Conservation (phyloP, 1,284 basidiomycete species). For the Psilocybe mexicana region DNA sequence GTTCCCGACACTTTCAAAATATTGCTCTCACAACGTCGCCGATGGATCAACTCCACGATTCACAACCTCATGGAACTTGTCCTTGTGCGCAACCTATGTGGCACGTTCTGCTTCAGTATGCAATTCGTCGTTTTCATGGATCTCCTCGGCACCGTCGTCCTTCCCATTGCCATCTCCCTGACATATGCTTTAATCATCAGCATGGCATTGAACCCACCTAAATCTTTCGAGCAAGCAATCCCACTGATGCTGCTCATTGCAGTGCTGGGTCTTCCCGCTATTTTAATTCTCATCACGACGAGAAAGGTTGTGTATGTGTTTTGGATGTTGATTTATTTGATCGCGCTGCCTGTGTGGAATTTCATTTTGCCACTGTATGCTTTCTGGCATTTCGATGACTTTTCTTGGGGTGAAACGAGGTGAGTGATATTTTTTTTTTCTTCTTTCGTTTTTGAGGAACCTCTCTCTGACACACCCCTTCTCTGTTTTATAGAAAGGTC, state of each 20-base stretch:
- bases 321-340: constrained; percentile 97
- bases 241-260: constrained; percentile 88
- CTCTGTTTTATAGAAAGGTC: constrained; percentile 70
- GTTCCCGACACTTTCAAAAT: constrained; percentile 95
- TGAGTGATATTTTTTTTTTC: constrained; percentile 36
- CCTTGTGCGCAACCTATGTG: constrained; percentile 93
- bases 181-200: constrained; percentile 89
- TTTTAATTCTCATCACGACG: constrained; percentile 93
- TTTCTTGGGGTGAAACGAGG: constrained; percentile 98
- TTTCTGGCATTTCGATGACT: constrained; percentile 99
- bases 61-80: constrained; percentile 99
- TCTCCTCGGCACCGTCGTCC: constrained; percentile 91
- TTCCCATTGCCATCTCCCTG: constrained; percentile 92
- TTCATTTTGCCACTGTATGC: constrained; percentile 92
- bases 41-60: constrained; percentile 99
- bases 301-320: constrained; percentile 93
- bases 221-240: constrained; percentile 89
- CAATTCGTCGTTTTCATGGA: constrained; percentile 99
- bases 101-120: constrained; percentile 97
- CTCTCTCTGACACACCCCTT: constrained; percentile 15
- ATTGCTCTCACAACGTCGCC: constrained; percentile 92
- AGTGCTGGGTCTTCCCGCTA: constrained; percentile 90
- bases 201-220: constrained; percentile 82
- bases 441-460: neutral
- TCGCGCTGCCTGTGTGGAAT: constrained; percentile 95